phyloP scores from a whole-genome alignment of 2,329 filamentous ascomycete genomes.

The Ceratocystis cacaofunesta region DNA sequence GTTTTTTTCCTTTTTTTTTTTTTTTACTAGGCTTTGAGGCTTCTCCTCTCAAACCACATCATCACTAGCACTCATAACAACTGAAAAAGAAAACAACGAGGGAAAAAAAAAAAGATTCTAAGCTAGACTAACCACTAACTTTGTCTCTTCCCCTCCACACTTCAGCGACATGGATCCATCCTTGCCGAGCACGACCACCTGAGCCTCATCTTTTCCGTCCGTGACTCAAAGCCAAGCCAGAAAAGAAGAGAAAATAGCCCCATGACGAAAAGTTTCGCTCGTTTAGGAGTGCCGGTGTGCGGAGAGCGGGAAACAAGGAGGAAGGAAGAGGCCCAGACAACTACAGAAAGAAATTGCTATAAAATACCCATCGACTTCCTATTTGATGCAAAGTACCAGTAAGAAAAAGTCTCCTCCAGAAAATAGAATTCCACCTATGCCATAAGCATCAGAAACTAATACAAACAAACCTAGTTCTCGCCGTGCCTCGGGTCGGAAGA shows the following conservation, averaged over 20 bases:
- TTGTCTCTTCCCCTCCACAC: not conserved
- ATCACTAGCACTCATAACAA: not conserved
- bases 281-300: not conserved
- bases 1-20: too few relatives aligned
- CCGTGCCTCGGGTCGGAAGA: too few relatives aligned
- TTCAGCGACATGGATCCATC: not conserved
- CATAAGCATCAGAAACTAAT: not conserved
- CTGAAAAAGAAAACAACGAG: not conserved
- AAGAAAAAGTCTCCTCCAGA: not conserved
- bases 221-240: not conserved
- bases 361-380: not conserved
- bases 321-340: not conserved
- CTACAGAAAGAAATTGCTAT: not conserved
- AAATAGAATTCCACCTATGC: not conserved
- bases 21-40: not conserved
- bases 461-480: not conserved
- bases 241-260: not conserved
- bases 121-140: not conserved
- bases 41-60: too few relatives aligned
- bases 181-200: not conserved
- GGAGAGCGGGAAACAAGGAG: not conserved
- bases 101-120: not conserved
- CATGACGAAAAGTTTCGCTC: not conserved
- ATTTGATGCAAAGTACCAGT: not conserved
- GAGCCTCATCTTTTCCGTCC: not conserved